These are phyloP conservation scores for Heterobasidion annosum DNA, from an alignment of 1,284 basidiomycete species.

Conservation along the genomic window DNA sequence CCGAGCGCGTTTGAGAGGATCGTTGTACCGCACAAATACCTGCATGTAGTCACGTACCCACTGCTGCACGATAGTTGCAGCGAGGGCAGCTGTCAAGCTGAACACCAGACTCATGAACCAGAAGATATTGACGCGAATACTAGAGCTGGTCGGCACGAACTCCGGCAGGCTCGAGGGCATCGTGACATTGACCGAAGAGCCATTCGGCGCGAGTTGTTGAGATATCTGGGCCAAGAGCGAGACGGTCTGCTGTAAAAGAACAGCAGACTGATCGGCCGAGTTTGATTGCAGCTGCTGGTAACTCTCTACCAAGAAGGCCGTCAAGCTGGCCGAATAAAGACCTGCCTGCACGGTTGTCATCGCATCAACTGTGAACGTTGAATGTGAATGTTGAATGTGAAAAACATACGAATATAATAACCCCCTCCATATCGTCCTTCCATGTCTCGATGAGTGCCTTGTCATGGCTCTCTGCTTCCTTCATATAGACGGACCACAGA, in stretches of 20 bases:
- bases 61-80: constrained; percentile 4
- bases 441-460: neutral
- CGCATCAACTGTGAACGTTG: too few species aligned
- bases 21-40: constrained; percentile 7
- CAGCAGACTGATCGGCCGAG: neutral
- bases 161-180: neutral
- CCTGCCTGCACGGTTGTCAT: constrained; percentile 3
- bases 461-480: constrained; percentile 2
- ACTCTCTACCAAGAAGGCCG: constrained; percentile 9
- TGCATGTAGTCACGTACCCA: constrained; percentile 9
- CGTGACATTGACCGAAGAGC: neutral
- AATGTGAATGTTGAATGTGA: neutral
- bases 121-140: constrained; percentile 8
- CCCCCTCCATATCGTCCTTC: constrained; percentile 7
- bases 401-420: constrained; percentile 7
- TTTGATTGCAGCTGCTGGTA: constrained; percentile 6
- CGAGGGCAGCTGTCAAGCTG: constrained; percentile 6
- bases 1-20: neutral
- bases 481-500: constrained; percentile 8
- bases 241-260: constrained; percentile 2
- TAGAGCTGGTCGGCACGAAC: constrained; percentile 1
- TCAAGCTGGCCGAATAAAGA: constrained; percentile 10
- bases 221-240: constrained; percentile 5
- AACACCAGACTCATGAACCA: constrained; percentile 10
- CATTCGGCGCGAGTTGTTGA: constrained; percentile 5